Evolutionary conservation across 2,329 filamentous ascomycete genomes (phyloP).

Genomic region (Blumeriella jaapii): DNA sequence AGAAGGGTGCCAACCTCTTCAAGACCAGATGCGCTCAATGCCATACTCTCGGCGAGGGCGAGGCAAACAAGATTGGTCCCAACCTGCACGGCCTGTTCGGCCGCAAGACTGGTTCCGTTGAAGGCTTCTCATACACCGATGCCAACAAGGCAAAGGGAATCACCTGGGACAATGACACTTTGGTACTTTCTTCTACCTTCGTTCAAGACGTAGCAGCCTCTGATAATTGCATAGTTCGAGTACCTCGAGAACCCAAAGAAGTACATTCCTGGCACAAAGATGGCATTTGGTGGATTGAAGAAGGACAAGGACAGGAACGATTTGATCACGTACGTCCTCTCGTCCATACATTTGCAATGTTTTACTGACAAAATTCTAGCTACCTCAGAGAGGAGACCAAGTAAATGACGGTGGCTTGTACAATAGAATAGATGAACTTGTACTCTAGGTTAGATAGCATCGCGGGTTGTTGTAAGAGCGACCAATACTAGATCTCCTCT

Average conservation of each 20-base stretch:
- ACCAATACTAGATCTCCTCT: conserved; percentile 18
- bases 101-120: conserved; percentile 83
- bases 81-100: conserved; percentile 96
- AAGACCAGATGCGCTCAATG: conserved; percentile 98
- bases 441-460: conserved; percentile 25
- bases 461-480: conserved; percentile 4
- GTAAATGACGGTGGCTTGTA: conserved; percentile 38
- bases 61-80: conserved; percentile 96
- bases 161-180: conserved; percentile 72
- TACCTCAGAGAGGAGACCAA: conserved; percentile 59
- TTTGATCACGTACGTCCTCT: conserved; percentile 76
- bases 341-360: neutral
- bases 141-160: conserved; percentile 98
- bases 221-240: conserved; percentile 50
- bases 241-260: conserved; percentile 99
- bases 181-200: conserved; percentile 43
- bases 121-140: conserved; percentile 95
- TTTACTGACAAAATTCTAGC: conserved; percentile 29
- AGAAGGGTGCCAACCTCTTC: conserved; percentile 98
- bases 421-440: conserved; percentile 22
- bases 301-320: conserved; percentile 99
- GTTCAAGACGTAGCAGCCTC: neutral
- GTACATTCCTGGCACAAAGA: conserved; percentile 99
- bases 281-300: conserved; percentile 99
- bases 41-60: conserved; percentile 86